Percentiles rank a stretch among this genome's conserved stretches.
phyloP scores from a whole-genome alignment of 1,284 basidiomycete species.

The Rhodotorula sp. region DNA sequence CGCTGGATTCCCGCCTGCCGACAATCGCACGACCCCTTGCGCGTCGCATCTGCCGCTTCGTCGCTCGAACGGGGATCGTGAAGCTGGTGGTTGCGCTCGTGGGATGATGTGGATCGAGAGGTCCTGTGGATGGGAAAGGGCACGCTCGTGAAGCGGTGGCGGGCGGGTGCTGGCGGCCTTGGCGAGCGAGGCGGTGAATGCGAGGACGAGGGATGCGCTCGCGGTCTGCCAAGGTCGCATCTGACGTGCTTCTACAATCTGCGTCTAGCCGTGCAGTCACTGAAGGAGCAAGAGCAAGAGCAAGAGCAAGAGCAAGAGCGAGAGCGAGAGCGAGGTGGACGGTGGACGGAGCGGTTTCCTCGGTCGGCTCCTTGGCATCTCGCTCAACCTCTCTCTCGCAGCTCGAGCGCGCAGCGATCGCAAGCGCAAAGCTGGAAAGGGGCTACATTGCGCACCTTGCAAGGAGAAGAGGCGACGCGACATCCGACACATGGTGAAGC shows the following conservation, averaged over 20 bases:
- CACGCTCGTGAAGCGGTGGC: slow-evolving; percentile 18
- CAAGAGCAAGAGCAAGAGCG: not conserved
- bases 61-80: not conserved
- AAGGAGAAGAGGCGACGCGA: not conserved
- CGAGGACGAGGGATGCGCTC: not conserved
- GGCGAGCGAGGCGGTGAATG: not conserved
- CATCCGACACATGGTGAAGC: not conserved
- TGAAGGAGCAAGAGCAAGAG: not conserved
- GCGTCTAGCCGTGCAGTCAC: no score
- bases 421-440: not conserved
- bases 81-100: not conserved
- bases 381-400: no score
- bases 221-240: not conserved
- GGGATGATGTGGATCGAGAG: slow-evolving; percentile 14
- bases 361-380: no score
- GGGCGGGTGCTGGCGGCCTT: slow-evolving; percentile 11
- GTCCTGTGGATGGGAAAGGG: slow-evolving; percentile 20
- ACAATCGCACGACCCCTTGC: not conserved
- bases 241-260: not conserved
- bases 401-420: not conserved
- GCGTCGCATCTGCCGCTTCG: not conserved
- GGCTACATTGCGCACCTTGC: no score
- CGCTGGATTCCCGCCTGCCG: not conserved
- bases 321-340: not conserved
- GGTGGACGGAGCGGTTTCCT: no score